Base-by-base conservation (phyloP, 768 basidiomycete species). In the Serendipita vermifera region DNA sequence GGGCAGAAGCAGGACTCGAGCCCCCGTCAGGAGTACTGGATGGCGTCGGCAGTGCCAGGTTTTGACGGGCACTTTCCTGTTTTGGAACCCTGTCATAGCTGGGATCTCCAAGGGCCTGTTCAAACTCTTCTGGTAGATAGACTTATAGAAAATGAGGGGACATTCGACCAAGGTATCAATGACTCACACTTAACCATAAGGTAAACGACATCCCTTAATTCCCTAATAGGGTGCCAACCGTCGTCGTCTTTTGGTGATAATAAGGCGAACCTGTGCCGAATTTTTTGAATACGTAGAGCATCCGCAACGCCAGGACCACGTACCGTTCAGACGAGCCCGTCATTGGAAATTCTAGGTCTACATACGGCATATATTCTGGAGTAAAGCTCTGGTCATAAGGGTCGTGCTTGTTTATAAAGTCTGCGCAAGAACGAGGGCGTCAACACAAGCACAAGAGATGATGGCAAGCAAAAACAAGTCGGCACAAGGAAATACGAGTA, bases 181-280 rank as follows among this genome's bases (percentile, higher is more conserved):
- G 11, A 55, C 62, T 33, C 36, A 85, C 85, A 76, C 68, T 85
- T 77, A 58, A 88, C 69, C 41, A 90, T 87, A 48, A 80, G 80
- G 66, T 81, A 75, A 27, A 91, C 68, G 9, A 82, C 76, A 58
- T 75, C 73, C 70, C 87, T 83, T 32, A 91, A 71, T 64, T 85
- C 85, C 73, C 83, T 76, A 56, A 91, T 82, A 13, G 88, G 88
- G 65, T 86, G 84, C 68, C 89, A 91, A 61, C 89, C 85, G 62
- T 91, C 87, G 61, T 80, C 80, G 72, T 91, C 87, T 63, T 81
- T 86, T 29, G 88, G 88, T 39, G 76, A 80, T 54, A 90, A 75
- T 58, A 90, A 74, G 59, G 85, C 76, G 70, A 81, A 90, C 66
- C 86, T 88, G 57, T 11, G 59, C 54, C 4, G 11, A 1, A 38